Base-by-base conservation (phyloP, 305 asterid species). In the Ilex paraguariensis region DNA sequence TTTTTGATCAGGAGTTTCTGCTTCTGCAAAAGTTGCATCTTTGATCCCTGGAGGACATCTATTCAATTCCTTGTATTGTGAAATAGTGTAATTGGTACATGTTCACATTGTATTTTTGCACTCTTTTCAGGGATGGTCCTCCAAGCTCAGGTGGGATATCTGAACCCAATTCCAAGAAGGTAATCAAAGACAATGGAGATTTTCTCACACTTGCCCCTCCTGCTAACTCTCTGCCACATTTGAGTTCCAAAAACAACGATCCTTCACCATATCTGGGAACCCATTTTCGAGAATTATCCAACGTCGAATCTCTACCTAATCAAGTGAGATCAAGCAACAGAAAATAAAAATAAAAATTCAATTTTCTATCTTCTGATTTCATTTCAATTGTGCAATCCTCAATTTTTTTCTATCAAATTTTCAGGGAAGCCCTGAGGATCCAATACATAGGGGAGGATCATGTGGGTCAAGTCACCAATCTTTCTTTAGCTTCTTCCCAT, bases 401-500 rank as follows among this genome's bases (percentile, higher is more conserved):
- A 36, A 36, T 36, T 36, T 36, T 46, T 46, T 13, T 10, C 42
- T 4, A 36, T 36, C 42, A 46, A 33, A 55, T 69, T 45, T 70
- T 53, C 65, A 87, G 97, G 87, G 72, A 39, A 55, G 66, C 60
- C 14, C 50, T 15, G 77, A 74, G 56, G 73, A 75, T 30, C 69
- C 63, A 45, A 31, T 45, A 53, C 67, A 66, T 57, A 66, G 65
- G 57, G 62, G 63, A 4, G 79, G 73, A 56, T 14, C 74, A 15
- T 75, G 83, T 7, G 77, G 74, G 60, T 66, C 78, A 4, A 63
- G 31, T n/a, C 76, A 57, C 55, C 77, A 64, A 13, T 51, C 78
- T 14, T 21, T 70, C 31, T 75, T 71, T 59, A 79, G 82, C 81
- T 87, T 90, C 79, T 90, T 87, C 68, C 96, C 91, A 3, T 49